These are phyloP conservation scores for Aspergillus neoniger DNA, from an alignment of 2,329 filamentous ascomycete genomes.

Conservation along the genomic window DNA sequence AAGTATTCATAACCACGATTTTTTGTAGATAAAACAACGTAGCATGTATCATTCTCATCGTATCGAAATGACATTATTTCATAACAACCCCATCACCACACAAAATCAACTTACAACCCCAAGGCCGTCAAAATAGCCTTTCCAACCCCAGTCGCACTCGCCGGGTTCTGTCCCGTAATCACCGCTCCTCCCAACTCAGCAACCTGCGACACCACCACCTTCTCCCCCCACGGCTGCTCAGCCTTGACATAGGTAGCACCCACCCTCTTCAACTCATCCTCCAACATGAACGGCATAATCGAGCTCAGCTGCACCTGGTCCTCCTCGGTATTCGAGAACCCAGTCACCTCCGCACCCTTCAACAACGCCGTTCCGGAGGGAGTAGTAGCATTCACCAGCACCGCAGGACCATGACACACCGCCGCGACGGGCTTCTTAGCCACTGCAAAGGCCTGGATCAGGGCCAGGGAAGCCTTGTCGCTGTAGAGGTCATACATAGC, in stretches of 20 bases:
- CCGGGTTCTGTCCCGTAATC: conserved; percentile 53
- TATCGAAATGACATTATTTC: neutral
- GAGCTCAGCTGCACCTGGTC: conserved; percentile 40
- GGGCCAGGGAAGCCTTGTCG: conserved; percentile 43
- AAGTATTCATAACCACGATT: no score
- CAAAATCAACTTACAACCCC: conserved; percentile 14
- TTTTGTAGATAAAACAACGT: no score
- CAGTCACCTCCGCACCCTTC: conserved; percentile 45
- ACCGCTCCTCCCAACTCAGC: conserved; percentile 33
- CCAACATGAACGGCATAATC: conserved; percentile 49
- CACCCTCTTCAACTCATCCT: conserved; percentile 43
- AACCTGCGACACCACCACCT: conserved; percentile 43
- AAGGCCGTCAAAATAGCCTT: conserved; percentile 45
- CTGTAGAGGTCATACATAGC: conserved; percentile 55
- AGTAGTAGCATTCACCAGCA: conserved; percentile 46
- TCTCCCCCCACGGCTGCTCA: conserved; percentile 46
- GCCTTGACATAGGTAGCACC: conserved; percentile 49
- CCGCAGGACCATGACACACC: conserved; percentile 52
- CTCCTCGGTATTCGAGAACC: conserved; percentile 52
- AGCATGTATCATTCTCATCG: no score
- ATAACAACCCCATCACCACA: neutral
- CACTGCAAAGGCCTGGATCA: conserved; percentile 53
- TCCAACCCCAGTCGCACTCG: conserved; percentile 46
- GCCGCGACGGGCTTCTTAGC: conserved; percentile 53
- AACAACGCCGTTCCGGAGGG: conserved; percentile 47